phyloP scores from a whole-genome alignment of 2,329 filamentous ascomycete species.

The Paecilomyces sp. region DNA sequence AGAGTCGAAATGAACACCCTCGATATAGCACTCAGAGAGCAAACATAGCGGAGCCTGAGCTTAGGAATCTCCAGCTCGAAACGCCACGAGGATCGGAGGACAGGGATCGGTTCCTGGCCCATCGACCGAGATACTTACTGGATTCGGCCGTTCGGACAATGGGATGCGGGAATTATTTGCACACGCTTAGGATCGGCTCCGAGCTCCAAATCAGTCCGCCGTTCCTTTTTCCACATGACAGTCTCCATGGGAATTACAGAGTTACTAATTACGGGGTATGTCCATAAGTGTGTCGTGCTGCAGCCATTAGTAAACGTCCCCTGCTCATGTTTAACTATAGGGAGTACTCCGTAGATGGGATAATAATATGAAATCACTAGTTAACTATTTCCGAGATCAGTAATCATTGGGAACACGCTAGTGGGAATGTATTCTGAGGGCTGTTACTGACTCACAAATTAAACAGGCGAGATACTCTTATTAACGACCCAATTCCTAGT shows the following conservation, averaged over 20 bases:
- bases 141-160: not conserved
- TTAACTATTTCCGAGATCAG: no score
- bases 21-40: not conserved
- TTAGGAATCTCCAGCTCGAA: not conserved
- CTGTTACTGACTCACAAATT: no score
- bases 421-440: no score
- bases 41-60: not conserved
- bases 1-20: not conserved
- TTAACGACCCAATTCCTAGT: no score
- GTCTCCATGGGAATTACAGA: not conserved
- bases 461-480: no score
- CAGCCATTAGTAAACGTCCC: no score
- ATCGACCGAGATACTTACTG: not conserved
- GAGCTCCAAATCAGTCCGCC: not conserved
- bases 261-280: no score
- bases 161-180: not conserved
- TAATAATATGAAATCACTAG: no score
- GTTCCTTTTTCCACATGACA: not conserved
- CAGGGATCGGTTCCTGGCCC: not conserved
- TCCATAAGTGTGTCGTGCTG: not conserved
- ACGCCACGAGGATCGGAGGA: not conserved
- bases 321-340: no score
- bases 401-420: no score
- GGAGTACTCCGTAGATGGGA: no score
- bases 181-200: not conserved